Conservation (phyloP, 2,329 filamentous ascomycete species). For the Fusarium sterilihyphosum region DNA sequence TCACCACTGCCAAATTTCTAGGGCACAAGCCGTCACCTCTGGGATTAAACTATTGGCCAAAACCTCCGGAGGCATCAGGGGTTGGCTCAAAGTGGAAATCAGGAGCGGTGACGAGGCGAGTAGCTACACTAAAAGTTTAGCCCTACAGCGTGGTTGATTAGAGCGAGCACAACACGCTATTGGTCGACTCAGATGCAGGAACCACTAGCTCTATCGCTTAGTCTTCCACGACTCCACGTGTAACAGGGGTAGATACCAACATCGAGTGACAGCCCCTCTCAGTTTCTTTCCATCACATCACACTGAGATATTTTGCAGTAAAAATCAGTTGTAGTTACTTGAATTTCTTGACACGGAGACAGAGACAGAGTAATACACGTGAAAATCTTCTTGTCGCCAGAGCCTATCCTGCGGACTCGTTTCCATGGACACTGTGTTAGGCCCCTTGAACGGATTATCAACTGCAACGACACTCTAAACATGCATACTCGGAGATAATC, state of each 20-base stretch:
- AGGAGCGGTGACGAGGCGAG: neutral
- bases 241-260: slow-evolving; percentile 18
- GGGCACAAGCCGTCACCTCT: neutral
- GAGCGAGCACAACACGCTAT: slow-evolving; percentile 6
- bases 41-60: neutral
- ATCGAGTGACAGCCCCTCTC: neutral
- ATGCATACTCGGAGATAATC: neutral
- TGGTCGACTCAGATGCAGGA: slow-evolving; percentile 14
- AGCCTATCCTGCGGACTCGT: neutral
- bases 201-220: slow-evolving; percentile 24
- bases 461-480: neutral
- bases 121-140: slow-evolving; percentile 11
- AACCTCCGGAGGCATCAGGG: slow-evolving; percentile 10
- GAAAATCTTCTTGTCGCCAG: neutral
- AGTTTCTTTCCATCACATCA: neutral
- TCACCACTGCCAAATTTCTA: neutral
- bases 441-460: neutral
- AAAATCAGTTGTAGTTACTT: neutral
- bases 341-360: neutral
- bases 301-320: neutral
- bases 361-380: neutral
- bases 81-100: slow-evolving; percentile 11
- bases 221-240: slow-evolving; percentile 11
- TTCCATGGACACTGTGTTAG: neutral
- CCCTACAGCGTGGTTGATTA: slow-evolving; percentile 16